phyloP scores from a whole-genome alignment of 306 rosid genomes.

The Cucurbita maxima region DNA sequence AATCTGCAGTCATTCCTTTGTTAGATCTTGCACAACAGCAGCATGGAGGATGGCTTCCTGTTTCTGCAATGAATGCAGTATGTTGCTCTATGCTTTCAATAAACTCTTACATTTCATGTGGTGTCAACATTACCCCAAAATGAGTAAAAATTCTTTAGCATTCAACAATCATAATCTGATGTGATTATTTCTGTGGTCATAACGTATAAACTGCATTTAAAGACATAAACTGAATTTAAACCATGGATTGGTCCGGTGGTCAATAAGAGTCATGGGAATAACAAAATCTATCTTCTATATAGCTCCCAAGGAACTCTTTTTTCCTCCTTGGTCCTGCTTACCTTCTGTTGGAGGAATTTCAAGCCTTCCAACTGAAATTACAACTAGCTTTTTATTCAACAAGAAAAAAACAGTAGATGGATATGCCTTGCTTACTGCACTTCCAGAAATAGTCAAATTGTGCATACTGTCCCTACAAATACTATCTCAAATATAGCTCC shows the following conservation, averaged over 20 bases:
- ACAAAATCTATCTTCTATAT: too few species aligned
- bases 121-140: not conserved
- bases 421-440: not conserved
- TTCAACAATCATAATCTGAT: not conserved
- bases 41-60: constrained; percentile 98
- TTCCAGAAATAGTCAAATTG: not conserved
- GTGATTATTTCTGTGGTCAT: not conserved
- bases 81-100: constrained; percentile 17
- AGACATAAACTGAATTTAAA: too few species aligned
- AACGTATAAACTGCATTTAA: too few species aligned
- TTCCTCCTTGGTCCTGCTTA: too few species aligned
- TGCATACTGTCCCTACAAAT: not conserved
- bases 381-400: too few species aligned
- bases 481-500: not conserved
- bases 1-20: constrained; percentile 90
- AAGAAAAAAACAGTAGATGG: not conserved
- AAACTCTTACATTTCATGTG: not conserved
- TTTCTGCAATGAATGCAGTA: constrained; percentile 97
- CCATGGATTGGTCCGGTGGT: too few species aligned
- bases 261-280: too few species aligned
- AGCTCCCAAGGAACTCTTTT: too few species aligned
- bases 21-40: constrained; percentile 99
- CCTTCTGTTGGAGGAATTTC: too few species aligned
- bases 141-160: not conserved
- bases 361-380: too few species aligned